Evolutionary conservation across 352 stramenopile species (phyloP).

Genomic region (Phytophthora multivora): DNA sequence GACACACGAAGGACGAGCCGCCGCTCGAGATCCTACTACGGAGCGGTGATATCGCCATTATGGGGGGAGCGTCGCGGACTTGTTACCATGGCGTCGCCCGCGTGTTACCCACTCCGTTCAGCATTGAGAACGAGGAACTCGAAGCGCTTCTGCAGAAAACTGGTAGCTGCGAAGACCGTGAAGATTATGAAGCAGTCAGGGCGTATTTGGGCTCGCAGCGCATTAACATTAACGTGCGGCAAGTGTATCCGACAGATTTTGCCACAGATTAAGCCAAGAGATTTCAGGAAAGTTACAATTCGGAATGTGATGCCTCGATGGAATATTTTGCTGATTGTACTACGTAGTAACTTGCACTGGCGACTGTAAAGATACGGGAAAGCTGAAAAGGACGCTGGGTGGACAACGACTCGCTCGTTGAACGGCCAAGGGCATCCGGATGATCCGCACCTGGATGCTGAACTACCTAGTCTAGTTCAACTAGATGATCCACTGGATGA

Average conservation of each 20-base stretch:
- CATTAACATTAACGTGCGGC: conserved; percentile 85
- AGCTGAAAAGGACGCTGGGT: not conserved
- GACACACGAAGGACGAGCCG: conserved; percentile 58
- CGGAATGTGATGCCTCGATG: too few relatives aligned
- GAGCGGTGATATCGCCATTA: conserved; percentile 72
- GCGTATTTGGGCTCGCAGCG: conserved; percentile 61
- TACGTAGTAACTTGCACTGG: not conserved
- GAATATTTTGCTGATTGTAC: too few relatives aligned
- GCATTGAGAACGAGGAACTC: conserved; percentile 31
- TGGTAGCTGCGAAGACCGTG: conserved; percentile 7
- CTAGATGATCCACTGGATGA: too few relatives aligned
- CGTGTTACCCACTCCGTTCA: conserved; percentile 55
- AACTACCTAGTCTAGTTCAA: too few relatives aligned
- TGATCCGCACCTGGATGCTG: too few relatives aligned
- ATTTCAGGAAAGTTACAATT: too few relatives aligned
- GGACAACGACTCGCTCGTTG: too few relatives aligned
- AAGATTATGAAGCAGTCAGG: conserved; percentile 49
- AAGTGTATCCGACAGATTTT: too few relatives aligned
- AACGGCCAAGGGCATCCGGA: too few relatives aligned
- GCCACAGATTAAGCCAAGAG: too few relatives aligned
- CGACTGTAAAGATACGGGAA: not conserved
- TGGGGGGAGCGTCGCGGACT: conserved; percentile 61
- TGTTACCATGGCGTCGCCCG: conserved; percentile 78
- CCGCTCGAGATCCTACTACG: conserved; percentile 68
- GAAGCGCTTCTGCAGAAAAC: conserved; percentile 14